phyloP scores from a whole-genome alignment of 1,139 yeast species.

The Candida smagusa region DNA sequence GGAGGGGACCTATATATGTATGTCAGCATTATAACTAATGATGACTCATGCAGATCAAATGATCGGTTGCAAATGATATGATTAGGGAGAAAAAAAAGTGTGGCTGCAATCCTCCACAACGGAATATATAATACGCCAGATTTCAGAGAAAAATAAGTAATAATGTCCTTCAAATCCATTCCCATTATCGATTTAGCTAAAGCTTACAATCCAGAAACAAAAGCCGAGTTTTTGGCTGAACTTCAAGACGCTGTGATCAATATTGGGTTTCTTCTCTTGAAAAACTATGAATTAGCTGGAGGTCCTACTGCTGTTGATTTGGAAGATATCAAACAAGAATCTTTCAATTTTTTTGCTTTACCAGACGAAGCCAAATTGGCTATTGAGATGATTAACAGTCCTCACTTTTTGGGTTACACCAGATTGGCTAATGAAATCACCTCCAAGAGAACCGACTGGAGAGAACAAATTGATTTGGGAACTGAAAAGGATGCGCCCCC shows the following conservation, averaged over 20 bases:
- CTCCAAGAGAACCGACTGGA: slow-evolving; percentile 55
- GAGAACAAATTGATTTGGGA: slow-evolving; percentile 69
- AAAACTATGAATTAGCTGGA: slow-evolving; percentile 32
- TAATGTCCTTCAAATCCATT: slow-evolving; percentile 24
- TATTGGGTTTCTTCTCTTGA: slow-evolving; percentile 58
- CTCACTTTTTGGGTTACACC: slow-evolving; percentile 68
- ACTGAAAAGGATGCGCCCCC: slow-evolving; percentile 54
- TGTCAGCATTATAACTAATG: too few relatives aligned
- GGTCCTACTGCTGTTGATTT: slow-evolving; percentile 40
- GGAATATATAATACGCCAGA: background rate
- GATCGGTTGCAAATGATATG: background rate
- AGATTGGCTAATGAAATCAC: slow-evolving; percentile 66
- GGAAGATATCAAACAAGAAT: slow-evolving; percentile 35
- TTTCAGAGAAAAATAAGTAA: background rate
- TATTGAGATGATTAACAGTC: slow-evolving; percentile 59
- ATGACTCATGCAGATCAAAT: background rate
- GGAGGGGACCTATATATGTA: too few relatives aligned
- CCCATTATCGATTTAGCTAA: slow-evolving; percentile 35
- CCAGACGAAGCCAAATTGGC: slow-evolving; percentile 50
- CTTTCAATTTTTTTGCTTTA: slow-evolving; percentile 50
- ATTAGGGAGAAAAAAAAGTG: background rate
- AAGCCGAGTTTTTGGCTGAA: slow-evolving; percentile 40
- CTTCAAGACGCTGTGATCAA: slow-evolving; percentile 55
- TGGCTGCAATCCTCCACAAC: background rate
- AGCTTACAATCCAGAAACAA: slow-evolving; percentile 36